These are phyloP conservation scores for Penicillium egyptiacum DNA, from an alignment of 495 filamentous ascomycete genomes.

Conservation along the genomic window DNA sequence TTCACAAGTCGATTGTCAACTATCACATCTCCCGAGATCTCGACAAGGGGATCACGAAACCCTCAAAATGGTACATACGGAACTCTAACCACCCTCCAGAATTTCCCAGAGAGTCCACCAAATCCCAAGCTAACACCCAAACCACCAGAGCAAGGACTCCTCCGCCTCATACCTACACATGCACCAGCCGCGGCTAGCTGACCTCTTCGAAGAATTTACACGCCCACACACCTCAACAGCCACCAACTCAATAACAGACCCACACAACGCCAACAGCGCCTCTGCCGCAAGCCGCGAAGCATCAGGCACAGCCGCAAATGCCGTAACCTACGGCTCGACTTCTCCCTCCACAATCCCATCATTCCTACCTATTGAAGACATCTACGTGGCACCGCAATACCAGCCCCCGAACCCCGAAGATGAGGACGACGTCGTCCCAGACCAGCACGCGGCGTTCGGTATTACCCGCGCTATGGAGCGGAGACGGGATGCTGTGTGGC, in stretches of 20 bases:
- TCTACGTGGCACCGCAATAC: constrained; percentile 85
- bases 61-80: constrained; percentile 24
- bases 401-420: constrained; percentile 96
- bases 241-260: constrained; percentile 22
- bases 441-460: constrained; percentile 96
- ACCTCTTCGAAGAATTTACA: constrained; percentile 86
- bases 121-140: constrained; percentile 5
- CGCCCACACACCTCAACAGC: constrained; percentile 40
- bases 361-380: constrained; percentile 60
- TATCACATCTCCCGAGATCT: background rate
- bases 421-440: constrained; percentile 95
- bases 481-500: constrained; percentile 73
- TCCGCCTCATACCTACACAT: constrained; percentile 87
- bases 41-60: background rate
- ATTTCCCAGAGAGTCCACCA: background rate
- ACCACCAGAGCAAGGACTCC: constrained; percentile 81
- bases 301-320: constrained; percentile 18
- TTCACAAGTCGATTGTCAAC: background rate
- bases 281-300: constrained; percentile 21
- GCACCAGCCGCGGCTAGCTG: constrained; percentile 72
- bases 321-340: constrained; percentile 39
- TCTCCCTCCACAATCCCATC: constrained; percentile 41
- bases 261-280: constrained; percentile 24
- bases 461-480: constrained; percentile 76
- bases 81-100: background rate